Base-by-base conservation (phyloP, 2,329 filamentous ascomycete species). In the Aspergillus persii region DNA sequence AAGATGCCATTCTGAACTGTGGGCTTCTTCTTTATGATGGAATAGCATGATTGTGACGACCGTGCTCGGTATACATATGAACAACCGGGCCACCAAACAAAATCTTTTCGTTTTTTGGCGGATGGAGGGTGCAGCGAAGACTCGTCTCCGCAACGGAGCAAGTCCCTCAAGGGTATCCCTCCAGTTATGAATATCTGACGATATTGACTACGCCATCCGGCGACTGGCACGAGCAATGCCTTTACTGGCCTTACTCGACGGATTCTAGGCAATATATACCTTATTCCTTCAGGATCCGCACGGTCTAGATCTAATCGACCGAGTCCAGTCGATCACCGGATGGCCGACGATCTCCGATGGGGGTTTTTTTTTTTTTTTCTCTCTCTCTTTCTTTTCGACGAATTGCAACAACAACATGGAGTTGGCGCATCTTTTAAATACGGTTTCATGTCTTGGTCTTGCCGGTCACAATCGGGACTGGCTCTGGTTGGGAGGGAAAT, bases 21-120 rank as follows among this genome's bases (percentile, higher is more conserved):
- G 64, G 66, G 59, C 66, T 63, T 64, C 55, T 64, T 54, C 61
- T 59, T 67, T 65, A 68, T 57, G 64, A 67, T 65, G 67, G 65
- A 67, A 54, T 62, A 66, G 63, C 63, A 73, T 68, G 69, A 71
- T 66, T 57, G 65, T 71, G 62, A 72, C 63, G 68, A 71, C 65
- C 61, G 50, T 60, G 60, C 58, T 64, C 61, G 59, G 53, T 52
- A 61, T 58, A 63, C 64, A 60, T 52, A 53, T 56, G 52, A 51
- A 53, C 26, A 49, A 31, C 15, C 36, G 36, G 15, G 36, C 7
- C 26, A 46, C 48, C 26, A 51, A 39, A 51, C 27, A 46, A 48
- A 50, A 58, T 15, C 30, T n/a, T 9, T 15, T 30, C 26, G 9
- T 50, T 31, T 27, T 27, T 8, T 50, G 26, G n/a, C 12, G 18